phyloP scores from a whole-genome alignment of 306 rosid genomes.

The Quercus alba region DNA sequence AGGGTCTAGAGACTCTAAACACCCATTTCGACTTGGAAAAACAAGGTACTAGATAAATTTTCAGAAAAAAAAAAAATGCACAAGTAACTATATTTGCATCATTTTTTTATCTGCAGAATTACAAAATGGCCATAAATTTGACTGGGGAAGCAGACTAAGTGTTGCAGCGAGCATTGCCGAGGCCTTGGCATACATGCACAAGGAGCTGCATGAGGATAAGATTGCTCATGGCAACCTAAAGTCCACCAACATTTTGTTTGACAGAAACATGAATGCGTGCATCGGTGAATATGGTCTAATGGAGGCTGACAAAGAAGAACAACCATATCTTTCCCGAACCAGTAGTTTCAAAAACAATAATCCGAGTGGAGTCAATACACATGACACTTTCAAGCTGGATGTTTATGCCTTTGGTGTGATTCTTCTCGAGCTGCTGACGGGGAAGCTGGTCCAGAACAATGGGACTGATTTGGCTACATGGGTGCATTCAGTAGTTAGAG shows the following conservation, averaged over 20 bases:
- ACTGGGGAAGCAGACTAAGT: conserved; percentile 61
- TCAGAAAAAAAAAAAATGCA: background rate
- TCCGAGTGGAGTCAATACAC: conserved; percentile 6
- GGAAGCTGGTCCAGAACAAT: conserved; percentile 57
- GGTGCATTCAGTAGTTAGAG: conserved; percentile 62
- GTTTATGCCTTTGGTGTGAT: conserved; percentile 62
- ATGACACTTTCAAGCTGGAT: conserved; percentile 47
- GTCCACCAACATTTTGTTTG: conserved; percentile 67
- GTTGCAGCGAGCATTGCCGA: conserved; percentile 50
- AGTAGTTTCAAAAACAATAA: conserved; percentile 22
- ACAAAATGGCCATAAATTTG: conserved; percentile 38
- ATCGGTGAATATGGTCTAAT: conserved; percentile 68
- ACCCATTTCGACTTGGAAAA: no score
- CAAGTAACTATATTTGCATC: background rate
- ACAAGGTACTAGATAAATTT: no score
- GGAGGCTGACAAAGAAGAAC: conserved; percentile 43
- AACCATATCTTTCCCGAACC: background rate
- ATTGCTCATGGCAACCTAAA: conserved; percentile 68
- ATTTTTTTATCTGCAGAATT: conserved; percentile 37
- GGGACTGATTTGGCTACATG: conserved; percentile 60
- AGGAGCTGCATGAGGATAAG: conserved; percentile 45
- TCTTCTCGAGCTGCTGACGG: conserved; percentile 67
- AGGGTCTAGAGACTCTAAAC: background rate
- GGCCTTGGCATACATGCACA: conserved; percentile 63
- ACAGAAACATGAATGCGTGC: conserved; percentile 55